Evolutionary conservation across 2,329 filamentous ascomycete genomes (phyloP), one percentile per base, ranked within the genome.

Genomic region (Penicillium sp.): DNA sequence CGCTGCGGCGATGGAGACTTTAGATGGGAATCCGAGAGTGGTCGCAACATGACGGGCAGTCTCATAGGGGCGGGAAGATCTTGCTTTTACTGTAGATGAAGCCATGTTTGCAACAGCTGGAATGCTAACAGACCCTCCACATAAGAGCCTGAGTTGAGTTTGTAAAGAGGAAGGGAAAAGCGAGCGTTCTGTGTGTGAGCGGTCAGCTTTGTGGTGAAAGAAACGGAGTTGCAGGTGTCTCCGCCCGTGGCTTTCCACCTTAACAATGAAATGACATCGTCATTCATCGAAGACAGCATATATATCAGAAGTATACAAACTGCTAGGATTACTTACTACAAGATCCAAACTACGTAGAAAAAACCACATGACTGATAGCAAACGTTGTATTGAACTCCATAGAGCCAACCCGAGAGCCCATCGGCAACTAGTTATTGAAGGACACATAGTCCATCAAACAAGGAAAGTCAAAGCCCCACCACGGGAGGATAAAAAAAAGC

Each of bases 11-110:
- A 63, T 60, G 15, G 64, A 65, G 13, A 31, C 36, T 45, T 45
- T 53, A 1, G 65, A 68, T n/a, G 65, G 65, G 19, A 68, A 68
- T 3, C 65, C 64, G 15, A 68, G 66, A 33, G 66, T 64, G 2
- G 65, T 64, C 4, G 65, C 65, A 25, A 53, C 36, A 43, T 67
- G 65, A 9, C 50, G 60, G 11, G 57, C 48, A 13, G 58, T 65
- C 45, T 64, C 63, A 0, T 52, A 45, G 0, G 64, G 65, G 10
- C 57, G 57, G 11, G 61, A 23, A 21, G 57, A 63, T 25, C 15
- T 53, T 9, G 19, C 19, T 39, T 56, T 33, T 2, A 34, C 6
- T 5, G n/a, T 39, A 33, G 15, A 6, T 19, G 40, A 56, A 16
- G 33, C 19, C 53, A 53, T 47, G 9, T 15, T 46, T 52, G 7